A percentile compares a stretch with the other conserved stretches of the same genome.
These are phyloP conservation scores for Zea luxurians DNA, from an alignment of 176 grass and related monocot species.

Conservation along the genomic window DNA sequence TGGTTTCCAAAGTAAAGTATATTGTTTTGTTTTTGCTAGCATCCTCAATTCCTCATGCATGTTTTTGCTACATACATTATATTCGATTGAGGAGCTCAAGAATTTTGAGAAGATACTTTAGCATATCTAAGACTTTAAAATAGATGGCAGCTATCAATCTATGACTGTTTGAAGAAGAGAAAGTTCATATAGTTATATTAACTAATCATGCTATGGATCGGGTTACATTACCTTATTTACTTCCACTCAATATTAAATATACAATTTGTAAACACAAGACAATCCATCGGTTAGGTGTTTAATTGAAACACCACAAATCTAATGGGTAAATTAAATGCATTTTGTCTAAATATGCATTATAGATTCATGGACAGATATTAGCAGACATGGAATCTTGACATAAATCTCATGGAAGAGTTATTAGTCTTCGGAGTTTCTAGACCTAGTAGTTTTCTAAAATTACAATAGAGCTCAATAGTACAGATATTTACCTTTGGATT, in stretches of 20 bases:
- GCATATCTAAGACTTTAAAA: background rate
- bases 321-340: too few species aligned
- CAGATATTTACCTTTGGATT: too few species aligned
- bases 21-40: background rate
- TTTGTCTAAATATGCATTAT: too few species aligned
- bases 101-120: background rate
- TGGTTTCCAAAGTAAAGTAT: background rate
- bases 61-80: background rate
- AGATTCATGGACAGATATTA: too few species aligned
- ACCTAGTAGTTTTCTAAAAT: too few species aligned
- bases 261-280: background rate
- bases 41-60: background rate
- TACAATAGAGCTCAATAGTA: too few species aligned
- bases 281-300: too few species aligned
- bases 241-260: background rate
- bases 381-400: too few species aligned
- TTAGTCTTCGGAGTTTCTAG: too few species aligned
- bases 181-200: background rate
- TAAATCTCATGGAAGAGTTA: too few species aligned
- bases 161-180: background rate
- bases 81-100: background rate
- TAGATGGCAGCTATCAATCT: background rate
- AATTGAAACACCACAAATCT: too few species aligned
- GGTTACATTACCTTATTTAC: background rate
- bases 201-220: background rate